A percentile compares a stretch with the other conserved stretches of the same genome.
Evolutionary conservation across 228 moss, liverwort and hornwort species (phyloP).

Genomic region (Sphagnum fallax): DNA sequence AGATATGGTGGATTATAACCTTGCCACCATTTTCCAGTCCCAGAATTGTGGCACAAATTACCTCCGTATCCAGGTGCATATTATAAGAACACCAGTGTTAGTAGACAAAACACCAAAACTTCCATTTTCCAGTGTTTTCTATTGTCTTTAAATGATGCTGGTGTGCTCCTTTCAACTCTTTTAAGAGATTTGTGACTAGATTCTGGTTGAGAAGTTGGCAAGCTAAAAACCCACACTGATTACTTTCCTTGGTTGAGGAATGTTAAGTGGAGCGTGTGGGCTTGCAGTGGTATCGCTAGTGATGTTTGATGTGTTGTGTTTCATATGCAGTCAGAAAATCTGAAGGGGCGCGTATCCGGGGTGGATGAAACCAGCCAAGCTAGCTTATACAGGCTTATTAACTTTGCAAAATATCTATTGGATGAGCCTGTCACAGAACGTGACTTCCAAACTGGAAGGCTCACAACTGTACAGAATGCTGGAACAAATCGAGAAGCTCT

Average conservation of each 20-base stretch:
- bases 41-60: constrained; percentile 48
- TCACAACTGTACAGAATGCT: constrained; percentile 18
- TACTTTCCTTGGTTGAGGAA: too few relatives aligned
- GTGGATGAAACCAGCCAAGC: constrained; percentile 41
- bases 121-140: too few relatives aligned
- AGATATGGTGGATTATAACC: constrained; percentile 61
- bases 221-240: too few relatives aligned
- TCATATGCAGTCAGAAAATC: constrained; percentile 43
- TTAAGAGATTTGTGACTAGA: too few relatives aligned
- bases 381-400: constrained; percentile 46
- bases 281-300: too few relatives aligned
- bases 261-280: too few relatives aligned
- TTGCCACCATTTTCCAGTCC: constrained; percentile 48
- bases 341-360: constrained; percentile 29
- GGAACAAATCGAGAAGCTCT: constrained; percentile 58
- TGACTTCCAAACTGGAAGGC: constrained; percentile 37
- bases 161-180: too few relatives aligned
- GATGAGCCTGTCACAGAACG: constrained; percentile 53
- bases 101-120: too few relatives aligned
- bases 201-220: too few relatives aligned
- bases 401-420: constrained; percentile 38
- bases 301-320: background rate
- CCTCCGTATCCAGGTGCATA: constrained; percentile 47
- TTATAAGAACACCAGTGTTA: too few relatives aligned
- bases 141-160: too few relatives aligned